phyloP scores from a whole-genome alignment of 371 early-diverging fungal species.

The Mortierella sp. region DNA sequence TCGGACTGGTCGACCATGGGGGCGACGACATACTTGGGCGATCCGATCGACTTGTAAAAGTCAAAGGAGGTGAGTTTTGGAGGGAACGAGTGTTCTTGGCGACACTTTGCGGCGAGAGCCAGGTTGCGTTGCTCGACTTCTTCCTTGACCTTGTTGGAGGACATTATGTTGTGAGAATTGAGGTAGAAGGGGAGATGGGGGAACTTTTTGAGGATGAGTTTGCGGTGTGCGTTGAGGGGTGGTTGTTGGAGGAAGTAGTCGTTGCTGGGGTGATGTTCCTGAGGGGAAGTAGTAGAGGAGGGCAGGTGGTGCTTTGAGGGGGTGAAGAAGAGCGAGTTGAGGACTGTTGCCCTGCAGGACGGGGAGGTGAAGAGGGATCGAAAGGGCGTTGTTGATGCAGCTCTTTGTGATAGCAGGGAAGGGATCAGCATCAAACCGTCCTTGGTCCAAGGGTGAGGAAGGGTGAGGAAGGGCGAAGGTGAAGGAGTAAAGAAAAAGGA shows the following conservation, averaged over 20 bases:
- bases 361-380: conserved; percentile 1
- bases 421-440: conserved; percentile 17
- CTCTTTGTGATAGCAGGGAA: conserved; percentile 20
- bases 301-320: conserved; percentile 9
- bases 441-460: background rate
- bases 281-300: background rate
- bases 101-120: conserved; percentile 40
- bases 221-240: conserved; percentile 15
- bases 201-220: conserved; percentile 19
- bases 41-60: conserved; percentile 80
- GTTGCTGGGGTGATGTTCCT: background rate
- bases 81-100: conserved; percentile 36
- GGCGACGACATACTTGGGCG: conserved; percentile 86
- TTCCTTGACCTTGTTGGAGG: conserved; percentile 22
- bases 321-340: conserved; percentile 12
- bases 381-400: background rate
- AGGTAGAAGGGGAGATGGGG: conserved; percentile 25
- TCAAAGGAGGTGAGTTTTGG: conserved; percentile 85
- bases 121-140: conserved; percentile 37
- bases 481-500: background rate
- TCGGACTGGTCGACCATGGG: conserved; percentile 98
- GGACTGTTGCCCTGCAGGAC: conserved; percentile 7
- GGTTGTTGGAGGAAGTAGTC: conserved; percentile 4
- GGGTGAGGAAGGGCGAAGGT: background rate
- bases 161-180: background rate